Conservation (phyloP, 2,329 filamentous ascomycete genomes). For the Nannizzia gypsea region DNA sequence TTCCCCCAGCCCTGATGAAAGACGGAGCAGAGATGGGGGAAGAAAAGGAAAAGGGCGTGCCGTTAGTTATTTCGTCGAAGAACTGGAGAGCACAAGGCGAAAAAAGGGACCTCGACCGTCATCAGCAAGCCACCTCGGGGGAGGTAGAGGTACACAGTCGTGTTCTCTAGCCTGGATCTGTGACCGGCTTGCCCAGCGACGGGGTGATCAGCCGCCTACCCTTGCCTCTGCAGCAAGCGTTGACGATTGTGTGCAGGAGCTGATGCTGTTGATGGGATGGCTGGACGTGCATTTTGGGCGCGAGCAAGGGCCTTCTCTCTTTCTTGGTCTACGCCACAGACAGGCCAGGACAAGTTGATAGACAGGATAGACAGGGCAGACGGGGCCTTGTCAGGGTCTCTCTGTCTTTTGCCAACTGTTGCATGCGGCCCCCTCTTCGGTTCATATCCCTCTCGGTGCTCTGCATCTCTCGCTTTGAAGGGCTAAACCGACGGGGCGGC, state of each 20-base stretch:
- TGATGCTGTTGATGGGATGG: background rate
- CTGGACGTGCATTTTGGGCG: background rate
- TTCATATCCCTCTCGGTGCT: background rate
- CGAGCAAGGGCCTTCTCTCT: background rate
- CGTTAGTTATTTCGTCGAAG: background rate
- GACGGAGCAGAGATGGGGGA: too few species aligned
- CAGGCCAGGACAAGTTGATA: background rate
- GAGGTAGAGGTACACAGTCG: background rate
- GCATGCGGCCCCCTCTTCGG: background rate
- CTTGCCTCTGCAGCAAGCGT: conserved; percentile 1
- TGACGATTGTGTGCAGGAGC: background rate
- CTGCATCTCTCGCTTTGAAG: too few species aligned
- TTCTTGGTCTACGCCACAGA: background rate
- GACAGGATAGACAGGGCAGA: too few species aligned
- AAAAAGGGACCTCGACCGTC: background rate
- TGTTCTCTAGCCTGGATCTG: background rate
- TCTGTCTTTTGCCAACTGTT: background rate
- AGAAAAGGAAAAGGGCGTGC: background rate
- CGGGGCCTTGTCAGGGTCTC: background rate
- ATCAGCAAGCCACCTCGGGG: background rate
- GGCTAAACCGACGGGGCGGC: too few species aligned
- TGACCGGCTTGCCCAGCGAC: background rate
- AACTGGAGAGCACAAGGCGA: background rate
- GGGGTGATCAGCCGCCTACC: conserved; percentile 3
- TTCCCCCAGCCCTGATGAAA: background rate